Base-by-base conservation (phyloP, 352 stramenopile genomes). In the Plasmopara halstedii region DNA sequence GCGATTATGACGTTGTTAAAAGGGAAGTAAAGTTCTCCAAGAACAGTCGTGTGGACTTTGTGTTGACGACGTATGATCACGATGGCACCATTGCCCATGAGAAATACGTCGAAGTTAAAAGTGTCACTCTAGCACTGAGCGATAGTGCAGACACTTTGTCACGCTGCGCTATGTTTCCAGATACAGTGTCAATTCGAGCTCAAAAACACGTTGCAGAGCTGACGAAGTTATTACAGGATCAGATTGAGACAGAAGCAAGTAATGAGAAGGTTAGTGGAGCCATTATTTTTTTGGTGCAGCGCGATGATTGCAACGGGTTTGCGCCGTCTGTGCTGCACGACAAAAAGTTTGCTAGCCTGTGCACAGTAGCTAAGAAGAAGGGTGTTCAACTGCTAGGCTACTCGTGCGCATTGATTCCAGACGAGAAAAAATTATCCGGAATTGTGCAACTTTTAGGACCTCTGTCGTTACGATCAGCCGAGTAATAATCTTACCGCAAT, bases 81-180 rank as follows among this genome's bases (percentile, higher is more conserved):
- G 67, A 67, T 21, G 61, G 57, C 25, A 65, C 43, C 11, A 34
- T 73, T 20, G 19, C 44, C 14, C 69, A 74, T 26, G 61, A 83
- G 22, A 85, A 82, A 54, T 92, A 88, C 48, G 68, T 89, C 18
- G 81, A 92, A 58, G 81, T 92, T 22, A 92, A 92, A 58, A 89
- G 78, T 58, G 81, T 88, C 32, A 92, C 77, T 37, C 61, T 92
- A 7, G 67, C 70, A 22, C 17, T 64, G 27, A 38, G 48, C 13
- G 35, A 42, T 22, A 43, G 21, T 13, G 49, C 29, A 17, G 23
- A 42, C 1, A 29, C 9, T 32, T 23, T 31, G 6, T 58, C 57
- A 10, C 62, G 57, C 3, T 83, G 69, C 43, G 76, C 76, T 10
- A 65, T 92, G 19, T 92, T 92, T 31, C 81, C 81, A 19, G 81